phyloP scores from a whole-genome alignment of 371 early-diverging fungal species.

The Apophysomyces variabilis region DNA sequence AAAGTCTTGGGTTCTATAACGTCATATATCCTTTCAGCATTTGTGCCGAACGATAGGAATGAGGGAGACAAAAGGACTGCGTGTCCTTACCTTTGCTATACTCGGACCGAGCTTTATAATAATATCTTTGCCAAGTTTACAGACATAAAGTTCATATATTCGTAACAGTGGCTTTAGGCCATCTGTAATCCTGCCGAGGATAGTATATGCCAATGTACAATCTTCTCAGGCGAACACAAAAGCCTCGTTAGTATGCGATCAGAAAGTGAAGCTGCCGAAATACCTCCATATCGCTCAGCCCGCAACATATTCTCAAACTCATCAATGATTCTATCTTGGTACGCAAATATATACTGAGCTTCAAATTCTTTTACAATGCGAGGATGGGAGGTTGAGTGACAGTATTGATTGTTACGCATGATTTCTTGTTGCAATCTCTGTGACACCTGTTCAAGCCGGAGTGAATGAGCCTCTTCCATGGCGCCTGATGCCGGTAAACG shows the following conservation, averaged over 20 bases:
- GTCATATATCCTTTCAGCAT: not conserved
- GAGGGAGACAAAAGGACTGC: not conserved
- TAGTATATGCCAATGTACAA: slow-evolving; percentile 71
- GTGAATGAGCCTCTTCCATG: not conserved
- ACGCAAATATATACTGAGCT: slow-evolving; percentile 73
- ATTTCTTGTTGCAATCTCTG: slow-evolving; percentile 65
- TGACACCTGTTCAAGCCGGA: slow-evolving; percentile 28
- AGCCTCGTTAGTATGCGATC: not conserved
- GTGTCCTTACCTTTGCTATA: slow-evolving; percentile 59
- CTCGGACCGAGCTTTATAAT: slow-evolving; percentile 57
- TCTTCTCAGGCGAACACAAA: slow-evolving; percentile 47
- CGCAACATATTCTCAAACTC: slow-evolving; percentile 77
- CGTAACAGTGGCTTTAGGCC: slow-evolving; percentile 68
- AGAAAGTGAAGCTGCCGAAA: not conserved
- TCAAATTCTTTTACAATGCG: slow-evolving; percentile 76
- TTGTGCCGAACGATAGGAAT: not conserved
- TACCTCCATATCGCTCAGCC: slow-evolving; percentile 68
- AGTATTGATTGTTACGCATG: slow-evolving; percentile 58
- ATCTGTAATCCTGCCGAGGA: slow-evolving; percentile 67
- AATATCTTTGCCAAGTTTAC: slow-evolving; percentile 62
- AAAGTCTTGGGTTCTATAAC: slow-evolving; percentile 69
- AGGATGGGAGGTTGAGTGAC: slow-evolving; percentile 71
- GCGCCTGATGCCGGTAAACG: not conserved
- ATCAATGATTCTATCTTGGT: slow-evolving; percentile 66
- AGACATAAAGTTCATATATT: slow-evolving; percentile 69